Evolutionary conservation across 1,284 basidiomycete genomes (phyloP).

Genomic region (Ustilago tritici): DNA sequence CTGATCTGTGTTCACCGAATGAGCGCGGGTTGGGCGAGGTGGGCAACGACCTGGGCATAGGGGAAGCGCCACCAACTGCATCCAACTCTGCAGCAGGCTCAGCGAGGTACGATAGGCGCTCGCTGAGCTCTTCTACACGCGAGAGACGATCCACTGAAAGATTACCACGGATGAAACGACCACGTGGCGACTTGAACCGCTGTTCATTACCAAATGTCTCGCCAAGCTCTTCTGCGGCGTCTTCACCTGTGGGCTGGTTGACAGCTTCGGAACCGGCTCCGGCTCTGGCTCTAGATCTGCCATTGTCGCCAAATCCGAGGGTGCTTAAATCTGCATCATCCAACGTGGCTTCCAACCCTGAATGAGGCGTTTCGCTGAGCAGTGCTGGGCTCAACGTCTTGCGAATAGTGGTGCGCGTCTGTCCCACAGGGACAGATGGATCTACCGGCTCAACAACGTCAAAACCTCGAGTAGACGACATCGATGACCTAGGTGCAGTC

Average conservation of each 20-base stretch:
- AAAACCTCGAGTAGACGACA: slow-evolving; percentile 37
- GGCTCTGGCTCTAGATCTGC: neutral
- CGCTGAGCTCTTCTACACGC: slow-evolving; percentile 42
- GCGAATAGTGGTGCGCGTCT: slow-evolving; percentile 37
- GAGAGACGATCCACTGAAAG: slow-evolving; percentile 29
- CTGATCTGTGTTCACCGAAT: slow-evolving; percentile 37
- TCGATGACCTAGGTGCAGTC: slow-evolving; percentile 31
- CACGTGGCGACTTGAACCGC: slow-evolving; percentile 26
- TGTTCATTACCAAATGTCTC: slow-evolving; percentile 12
- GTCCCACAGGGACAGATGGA: slow-evolving; percentile 5
- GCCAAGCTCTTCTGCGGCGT: slow-evolving; percentile 15
- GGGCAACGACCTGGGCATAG: slow-evolving; percentile 7
- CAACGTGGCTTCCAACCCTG: slow-evolving; percentile 13
- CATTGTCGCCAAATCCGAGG: slow-evolving; percentile 1
- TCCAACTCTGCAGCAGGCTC: slow-evolving; percentile 11
- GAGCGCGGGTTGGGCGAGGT: slow-evolving; percentile 34
- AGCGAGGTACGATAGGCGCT: slow-evolving; percentile 24
- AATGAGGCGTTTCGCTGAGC: slow-evolving; percentile 26
- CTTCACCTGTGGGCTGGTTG: slow-evolving; percentile 4
- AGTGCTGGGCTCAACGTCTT: slow-evolving; percentile 48
- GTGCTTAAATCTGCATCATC: neutral
- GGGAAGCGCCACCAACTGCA: neutral
- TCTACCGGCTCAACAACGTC: slow-evolving; percentile 10
- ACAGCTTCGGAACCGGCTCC: neutral
- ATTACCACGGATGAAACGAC: slow-evolving; percentile 35